These are phyloP conservation scores for Rhinocladiella mackenziei DNA, from an alignment of 2,329 filamentous ascomycete species.

Conservation along the genomic window DNA sequence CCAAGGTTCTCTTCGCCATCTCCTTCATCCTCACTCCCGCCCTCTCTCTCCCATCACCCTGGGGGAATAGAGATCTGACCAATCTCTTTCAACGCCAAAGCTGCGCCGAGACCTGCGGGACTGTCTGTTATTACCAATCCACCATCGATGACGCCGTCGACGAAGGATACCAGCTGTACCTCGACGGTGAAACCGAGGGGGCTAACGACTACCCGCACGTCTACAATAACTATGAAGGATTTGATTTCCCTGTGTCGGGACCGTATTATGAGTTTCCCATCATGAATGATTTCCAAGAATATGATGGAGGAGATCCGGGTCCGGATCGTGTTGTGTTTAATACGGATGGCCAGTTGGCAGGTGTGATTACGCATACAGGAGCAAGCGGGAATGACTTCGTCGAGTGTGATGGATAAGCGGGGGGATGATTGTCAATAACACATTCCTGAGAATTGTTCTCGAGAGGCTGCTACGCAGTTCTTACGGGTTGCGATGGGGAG, in stretches of 20 bases:
- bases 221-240: constrained; percentile 62
- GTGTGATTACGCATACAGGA: constrained; percentile 66
- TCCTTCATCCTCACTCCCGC: background rate
- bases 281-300: constrained; percentile 45
- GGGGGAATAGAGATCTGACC: background rate
- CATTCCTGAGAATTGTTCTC: too few relatives aligned
- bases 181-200: constrained; percentile 35
- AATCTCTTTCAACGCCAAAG: constrained; percentile 25
- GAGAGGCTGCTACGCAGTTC: too few relatives aligned
- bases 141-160: constrained; percentile 50
- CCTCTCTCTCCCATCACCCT: background rate
- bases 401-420: constrained; percentile 43
- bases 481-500: too few relatives aligned
- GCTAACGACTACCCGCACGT: constrained; percentile 53
- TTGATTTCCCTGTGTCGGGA: constrained; percentile 54
- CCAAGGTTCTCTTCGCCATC: too few relatives aligned
- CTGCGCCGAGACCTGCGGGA: constrained; percentile 53
- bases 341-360: constrained; percentile 53
- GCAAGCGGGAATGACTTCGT: constrained; percentile 66
- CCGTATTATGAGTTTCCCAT: constrained; percentile 65
- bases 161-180: constrained; percentile 51
- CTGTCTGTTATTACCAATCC: constrained; percentile 47
- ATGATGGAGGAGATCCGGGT: constrained; percentile 60
- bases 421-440: too few relatives aligned
- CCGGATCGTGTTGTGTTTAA: constrained; percentile 65